These are phyloP conservation scores for Warburgia ugandensis DNA, from an alignment of 164 flowering plant genomes.

Conservation along the genomic window DNA sequence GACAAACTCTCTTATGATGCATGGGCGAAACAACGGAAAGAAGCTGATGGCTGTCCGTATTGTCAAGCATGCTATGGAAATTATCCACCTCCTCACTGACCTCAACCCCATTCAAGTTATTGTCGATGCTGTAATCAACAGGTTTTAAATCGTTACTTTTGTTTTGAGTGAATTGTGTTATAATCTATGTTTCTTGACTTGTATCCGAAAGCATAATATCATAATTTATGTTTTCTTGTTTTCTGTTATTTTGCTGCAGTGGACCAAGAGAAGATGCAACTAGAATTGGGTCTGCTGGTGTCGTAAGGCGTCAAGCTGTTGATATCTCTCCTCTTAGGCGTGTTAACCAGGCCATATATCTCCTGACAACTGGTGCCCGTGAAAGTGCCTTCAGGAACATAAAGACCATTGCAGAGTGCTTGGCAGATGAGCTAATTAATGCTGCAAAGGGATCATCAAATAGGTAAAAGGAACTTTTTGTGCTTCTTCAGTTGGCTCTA, in stretches of 20 bases:
- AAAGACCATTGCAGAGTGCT: conserved; percentile 28
- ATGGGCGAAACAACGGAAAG: conserved; percentile 33
- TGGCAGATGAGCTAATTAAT: conserved; percentile 29
- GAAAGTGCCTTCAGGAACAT: conserved; percentile 30
- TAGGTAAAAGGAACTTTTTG: conserved; percentile 3
- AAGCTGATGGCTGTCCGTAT: conserved; percentile 32
- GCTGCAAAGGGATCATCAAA: conserved; percentile 28
- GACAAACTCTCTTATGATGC: conserved; percentile 36
- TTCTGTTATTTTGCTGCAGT: conserved; percentile 8
- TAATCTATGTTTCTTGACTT: background rate
- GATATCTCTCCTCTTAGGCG: conserved; percentile 29
- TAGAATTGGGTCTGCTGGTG: conserved; percentile 28
- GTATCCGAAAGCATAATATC: background rate
- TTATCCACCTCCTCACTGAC: conserved; percentile 29
- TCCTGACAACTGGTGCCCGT: conserved; percentile 26
- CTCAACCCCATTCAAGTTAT: conserved; percentile 31
- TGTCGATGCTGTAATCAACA: conserved; percentile 34
- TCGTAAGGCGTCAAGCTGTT: conserved; percentile 28
- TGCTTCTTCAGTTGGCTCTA: background rate
- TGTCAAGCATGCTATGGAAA: conserved; percentile 31
- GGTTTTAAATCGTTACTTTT: conserved; percentile 8
- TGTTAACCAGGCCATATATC: conserved; percentile 27
- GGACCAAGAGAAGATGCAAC: conserved; percentile 33
- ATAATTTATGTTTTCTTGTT: background rate
- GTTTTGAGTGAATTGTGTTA: too few species aligned